A percentile compares a stretch with the other conserved stretches of the same genome.
These are phyloP conservation scores for Polygonum maritimum DNA, from an alignment of 148 eudicot species.

Conservation along the genomic window DNA sequence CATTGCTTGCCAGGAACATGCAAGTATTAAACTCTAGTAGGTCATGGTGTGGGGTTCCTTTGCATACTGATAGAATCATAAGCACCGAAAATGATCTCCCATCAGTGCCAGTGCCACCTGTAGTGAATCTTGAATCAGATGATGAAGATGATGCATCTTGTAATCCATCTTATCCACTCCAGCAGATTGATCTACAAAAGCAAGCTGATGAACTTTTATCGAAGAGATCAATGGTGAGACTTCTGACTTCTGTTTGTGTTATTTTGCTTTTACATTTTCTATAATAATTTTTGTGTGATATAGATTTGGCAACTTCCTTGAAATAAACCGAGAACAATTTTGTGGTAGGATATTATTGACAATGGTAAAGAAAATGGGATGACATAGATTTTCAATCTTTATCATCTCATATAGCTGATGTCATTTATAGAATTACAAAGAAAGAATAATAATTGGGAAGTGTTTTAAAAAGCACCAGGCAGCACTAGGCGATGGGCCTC, in stretches of 20 bases:
- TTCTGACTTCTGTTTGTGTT: background rate
- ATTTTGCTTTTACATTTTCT: background rate
- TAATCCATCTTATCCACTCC: constrained; percentile 23
- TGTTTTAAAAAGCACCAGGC: no score
- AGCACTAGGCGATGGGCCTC: no score
- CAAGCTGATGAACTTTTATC: constrained; percentile 29
- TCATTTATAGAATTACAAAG: background rate
- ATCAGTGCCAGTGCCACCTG: constrained; percentile 12
- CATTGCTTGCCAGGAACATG: constrained; percentile 28
- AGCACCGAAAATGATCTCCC: constrained; percentile 12
- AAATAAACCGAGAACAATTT: background rate
- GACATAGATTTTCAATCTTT: background rate
- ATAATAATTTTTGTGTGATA: background rate
- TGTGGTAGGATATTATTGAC: background rate
- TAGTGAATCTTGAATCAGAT: constrained; percentile 58
- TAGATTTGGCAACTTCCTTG: background rate
- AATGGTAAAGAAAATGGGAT: background rate
- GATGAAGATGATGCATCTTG: constrained; percentile 39
- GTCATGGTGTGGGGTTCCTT: constrained; percentile 17
- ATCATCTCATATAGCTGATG: background rate
- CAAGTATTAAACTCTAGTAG: constrained; percentile 12
- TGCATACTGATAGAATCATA: background rate
- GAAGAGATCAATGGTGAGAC: constrained; percentile 34
- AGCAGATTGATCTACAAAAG: constrained; percentile 32
- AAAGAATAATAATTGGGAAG: background rate